Evolutionary conservation across 2,329 filamentous ascomycete species (phyloP), one percentile per base, ranked within the genome.

Genomic region (Dactylellina parvicollis): DNA sequence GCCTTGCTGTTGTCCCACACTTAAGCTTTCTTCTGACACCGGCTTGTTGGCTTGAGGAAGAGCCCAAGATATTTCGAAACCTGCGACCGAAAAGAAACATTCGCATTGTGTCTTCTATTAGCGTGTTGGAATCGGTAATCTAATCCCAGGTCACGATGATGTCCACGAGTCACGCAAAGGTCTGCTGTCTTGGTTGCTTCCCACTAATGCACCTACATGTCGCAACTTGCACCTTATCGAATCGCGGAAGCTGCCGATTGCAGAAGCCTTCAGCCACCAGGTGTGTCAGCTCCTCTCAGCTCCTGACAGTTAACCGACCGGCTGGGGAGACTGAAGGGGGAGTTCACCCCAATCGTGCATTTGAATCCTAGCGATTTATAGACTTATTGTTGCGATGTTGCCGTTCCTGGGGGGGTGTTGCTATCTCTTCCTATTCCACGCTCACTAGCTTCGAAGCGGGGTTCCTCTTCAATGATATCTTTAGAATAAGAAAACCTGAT

Each of bases 221-320:
- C 59, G 60, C 54, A 73, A 73, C 69, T 55, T 65, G 54, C 69
- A 61, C 59, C 46, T 73, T 73, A 73, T 73, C 69, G 69, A 73
- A 73, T 73, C 69, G 69, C 69, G 69, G 69, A 73, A 73, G 69
- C 69, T 73, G 60, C 69, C 69, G 69, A 73, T 55, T 65, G 60
- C 67, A 72, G 60, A 72, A 72, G 67, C 60, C 66, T 62, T 65
- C 54, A 73, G 69, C 67, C 57, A 66, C 49, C 60, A 55, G 60
- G 67, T 38, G 60, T 60, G 52, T 65, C 69, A 73, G 69, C 69
- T 73, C 69, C 69, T 66, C 69, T 73, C 69, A 73, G 60, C 60
- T 66, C 69, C 60, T 66, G 60, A 61, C 60, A 66, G 69, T 66
- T 73, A 73, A 62, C 69, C 69, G 60, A 60, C 67, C 67, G 67